Conservation (phyloP, 2,329 filamentous ascomycete genomes). For the Dendrostoma leiphaemia region DNA sequence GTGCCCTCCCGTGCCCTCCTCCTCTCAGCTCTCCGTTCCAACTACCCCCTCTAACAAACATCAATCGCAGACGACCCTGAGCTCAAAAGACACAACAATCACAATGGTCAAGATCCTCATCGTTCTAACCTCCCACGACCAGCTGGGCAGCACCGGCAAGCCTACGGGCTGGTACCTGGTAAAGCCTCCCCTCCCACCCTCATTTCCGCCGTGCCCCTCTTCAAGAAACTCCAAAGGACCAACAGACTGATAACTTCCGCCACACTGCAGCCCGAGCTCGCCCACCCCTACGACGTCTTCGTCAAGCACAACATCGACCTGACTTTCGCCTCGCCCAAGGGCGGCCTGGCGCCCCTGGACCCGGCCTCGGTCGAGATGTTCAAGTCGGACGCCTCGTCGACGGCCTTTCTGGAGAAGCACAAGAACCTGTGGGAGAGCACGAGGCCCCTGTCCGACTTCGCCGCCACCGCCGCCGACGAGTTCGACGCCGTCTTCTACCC, state of each 20-base stretch:
- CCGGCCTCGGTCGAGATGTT: slow-evolving; percentile 54
- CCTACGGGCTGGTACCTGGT: slow-evolving; percentile 72
- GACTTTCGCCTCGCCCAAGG: slow-evolving; percentile 59
- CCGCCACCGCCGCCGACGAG: slow-evolving; percentile 51
- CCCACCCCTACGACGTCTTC: slow-evolving; percentile 63
- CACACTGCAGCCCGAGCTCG: slow-evolving; percentile 55
- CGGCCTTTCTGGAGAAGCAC: slow-evolving; percentile 55
- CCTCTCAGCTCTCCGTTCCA: too few species aligned
- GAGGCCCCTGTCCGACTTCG: slow-evolving; percentile 51
- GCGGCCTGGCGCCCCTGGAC: slow-evolving; percentile 62
- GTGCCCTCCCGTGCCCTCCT: too few species aligned
- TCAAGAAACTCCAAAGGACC: not conserved
- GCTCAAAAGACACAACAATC: too few species aligned
- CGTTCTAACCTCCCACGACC: slow-evolving; percentile 63
- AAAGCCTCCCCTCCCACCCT: slow-evolving; percentile 21
- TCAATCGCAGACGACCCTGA: too few species aligned
- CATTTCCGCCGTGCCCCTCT: too few species aligned
- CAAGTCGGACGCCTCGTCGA: slow-evolving; percentile 49
- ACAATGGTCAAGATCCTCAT: slow-evolving; percentile 58
- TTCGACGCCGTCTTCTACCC: slow-evolving; percentile 63
- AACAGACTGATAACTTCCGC: not conserved
- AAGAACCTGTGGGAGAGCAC: slow-evolving; percentile 64
- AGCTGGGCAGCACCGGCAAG: slow-evolving; percentile 46
- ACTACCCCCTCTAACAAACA: too few species aligned
- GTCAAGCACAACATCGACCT: slow-evolving; percentile 48